Evolutionary conservation across 2,329 filamentous ascomycete species (phyloP).

Genomic region (Paramyrothecium roridum): DNA sequence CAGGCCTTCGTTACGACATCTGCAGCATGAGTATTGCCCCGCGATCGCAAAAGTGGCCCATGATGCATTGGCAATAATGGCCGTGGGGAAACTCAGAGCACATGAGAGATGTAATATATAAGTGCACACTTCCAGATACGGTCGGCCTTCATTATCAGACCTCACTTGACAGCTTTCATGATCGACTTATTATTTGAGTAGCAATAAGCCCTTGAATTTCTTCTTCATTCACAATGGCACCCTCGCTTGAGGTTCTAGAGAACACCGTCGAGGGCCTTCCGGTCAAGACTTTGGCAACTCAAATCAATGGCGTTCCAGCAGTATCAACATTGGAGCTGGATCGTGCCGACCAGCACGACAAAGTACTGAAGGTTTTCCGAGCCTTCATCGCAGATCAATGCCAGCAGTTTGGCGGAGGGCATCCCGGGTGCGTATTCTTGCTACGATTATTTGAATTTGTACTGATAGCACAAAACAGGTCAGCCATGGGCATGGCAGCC

Average conservation of each 20-base stretch:
- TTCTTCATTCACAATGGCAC: not conserved
- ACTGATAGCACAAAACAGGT: not conserved
- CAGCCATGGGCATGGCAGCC: slow-evolving; percentile 1
- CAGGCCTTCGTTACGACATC: too few species aligned
- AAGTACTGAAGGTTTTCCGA: not conserved
- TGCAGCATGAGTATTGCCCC: too few species aligned
- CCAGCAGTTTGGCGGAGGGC: not conserved
- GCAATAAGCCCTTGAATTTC: not conserved
- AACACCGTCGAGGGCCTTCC: not conserved
- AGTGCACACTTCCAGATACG: too few species aligned
- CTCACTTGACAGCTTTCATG: too few species aligned
- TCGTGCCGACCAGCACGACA: not conserved
- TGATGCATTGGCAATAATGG: too few species aligned
- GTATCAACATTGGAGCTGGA: not conserved
- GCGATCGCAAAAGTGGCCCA: too few species aligned
- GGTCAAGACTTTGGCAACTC: not conserved
- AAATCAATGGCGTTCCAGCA: not conserved
- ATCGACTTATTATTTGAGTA: too few species aligned
- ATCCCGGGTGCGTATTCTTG: not conserved
- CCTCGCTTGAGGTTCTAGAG: not conserved
- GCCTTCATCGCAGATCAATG: not conserved
- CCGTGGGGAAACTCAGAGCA: too few species aligned
- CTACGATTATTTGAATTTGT: not conserved
- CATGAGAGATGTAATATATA: too few species aligned
- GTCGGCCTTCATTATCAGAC: too few species aligned